Evolutionary conservation across 176 grass and related monocot genomes (phyloP), one percentile per base, ranked within the genome.

Genomic region (Neostapfia colusana): DNA sequence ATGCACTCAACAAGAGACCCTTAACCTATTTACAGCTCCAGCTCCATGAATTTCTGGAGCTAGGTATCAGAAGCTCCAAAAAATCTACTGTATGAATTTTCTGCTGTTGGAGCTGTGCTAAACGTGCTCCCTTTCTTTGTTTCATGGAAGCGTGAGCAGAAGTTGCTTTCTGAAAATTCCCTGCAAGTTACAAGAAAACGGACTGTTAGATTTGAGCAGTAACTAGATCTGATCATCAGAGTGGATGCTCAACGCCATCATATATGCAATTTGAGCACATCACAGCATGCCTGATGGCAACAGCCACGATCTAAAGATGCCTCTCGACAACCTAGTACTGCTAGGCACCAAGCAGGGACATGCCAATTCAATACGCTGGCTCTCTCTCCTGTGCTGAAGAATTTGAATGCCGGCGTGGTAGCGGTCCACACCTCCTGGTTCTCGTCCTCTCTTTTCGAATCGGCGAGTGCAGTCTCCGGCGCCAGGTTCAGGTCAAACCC

Each of bases 401-500:
- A 23, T 34, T 20, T 44, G 71, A 27, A 18, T 60, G 18, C 8
- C 79, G 62, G 41, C 28, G 64, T 23, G 25, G 45, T 4, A 44
- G 10, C 72, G 23, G 84, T 87, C 67, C 78, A 28, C 40, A 70
- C 76, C 78, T 89, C 76, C 3, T 46, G 70, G 0, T 82, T 72
- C 59, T 84, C 80, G 1, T 36, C 37, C 60, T 79, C 75, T 14
- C 35, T 44, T 23, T 40, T 51, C 41, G 46, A 27, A 17, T 55
- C 41, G 69, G 18, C 48, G 17, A 65, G 35, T 6, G 1, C 2
- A 15, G 57, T 31, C 15, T 51, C 68, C 57, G 48, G 80, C 72
- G 40, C 67, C 84, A 87, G 2, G 74, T 89, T 93, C 17, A 93
- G 84, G 58, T 93, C 90, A 34, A 93, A 87, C 12, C 60, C 4